Evolutionary conservation across 768 basidiomycete genomes (phyloP).

Genomic region (Mycena crocata): DNA sequence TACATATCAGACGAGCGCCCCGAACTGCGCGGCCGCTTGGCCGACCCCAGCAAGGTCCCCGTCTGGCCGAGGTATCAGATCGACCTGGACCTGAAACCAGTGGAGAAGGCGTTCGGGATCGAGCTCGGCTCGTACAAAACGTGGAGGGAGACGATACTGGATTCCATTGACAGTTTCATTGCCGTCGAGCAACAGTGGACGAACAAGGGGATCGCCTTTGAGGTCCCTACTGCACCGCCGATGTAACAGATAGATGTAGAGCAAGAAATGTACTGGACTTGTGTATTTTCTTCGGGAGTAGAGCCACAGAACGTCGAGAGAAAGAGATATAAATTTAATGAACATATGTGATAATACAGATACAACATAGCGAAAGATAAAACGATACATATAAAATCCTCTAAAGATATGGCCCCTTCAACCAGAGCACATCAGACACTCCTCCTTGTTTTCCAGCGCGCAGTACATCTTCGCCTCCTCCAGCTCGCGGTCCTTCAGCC

Average conservation of each 20-base stretch:
- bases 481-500: conserved; percentile 76
- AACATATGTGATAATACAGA: background rate
- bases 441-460: conserved; percentile 93
- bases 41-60: conserved; percentile 20
- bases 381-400: background rate
- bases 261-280: background rate
- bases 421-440: conserved; percentile 91
- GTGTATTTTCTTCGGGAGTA: background rate
- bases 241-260: conserved; percentile 8
- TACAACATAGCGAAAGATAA: background rate
- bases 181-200: conserved; percentile 30
- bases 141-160: conserved; percentile 33
- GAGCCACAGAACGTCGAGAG: no score
- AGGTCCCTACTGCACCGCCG: conserved; percentile 23
- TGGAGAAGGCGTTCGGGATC: conserved; percentile 38
- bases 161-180: conserved; percentile 29
- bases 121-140: conserved; percentile 13
- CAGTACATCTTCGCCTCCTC: conserved; percentile 87
- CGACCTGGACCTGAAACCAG: conserved; percentile 31
- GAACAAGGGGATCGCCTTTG: conserved; percentile 28
- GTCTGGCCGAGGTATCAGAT: conserved; percentile 26
- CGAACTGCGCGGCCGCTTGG: conserved; percentile 25
- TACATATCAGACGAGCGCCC: conserved; percentile 28
- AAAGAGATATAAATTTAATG: no score
- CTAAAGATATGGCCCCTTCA: conserved; percentile 39